phyloP scores from a whole-genome alignment of 2,329 filamentous ascomycete species.

The Colletotrichum ledebouriae region DNA sequence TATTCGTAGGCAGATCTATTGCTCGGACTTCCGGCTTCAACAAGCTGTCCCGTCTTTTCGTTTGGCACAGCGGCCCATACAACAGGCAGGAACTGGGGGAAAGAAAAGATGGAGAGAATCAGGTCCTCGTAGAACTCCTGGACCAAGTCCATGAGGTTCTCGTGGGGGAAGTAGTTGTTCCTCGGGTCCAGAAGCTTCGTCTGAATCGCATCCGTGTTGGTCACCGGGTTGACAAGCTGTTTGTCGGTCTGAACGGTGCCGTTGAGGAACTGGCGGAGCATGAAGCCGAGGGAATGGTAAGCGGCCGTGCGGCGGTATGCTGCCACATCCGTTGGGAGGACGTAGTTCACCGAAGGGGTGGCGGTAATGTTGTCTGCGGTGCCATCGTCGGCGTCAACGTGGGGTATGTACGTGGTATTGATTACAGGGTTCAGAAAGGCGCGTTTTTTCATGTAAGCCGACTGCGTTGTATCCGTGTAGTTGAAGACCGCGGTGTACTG shows the following conservation, averaged over 20 bases:
- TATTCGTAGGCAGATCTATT: conserved; percentile 46
- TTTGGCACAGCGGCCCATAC: conserved; percentile 49
- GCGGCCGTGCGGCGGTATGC: conserved; percentile 49
- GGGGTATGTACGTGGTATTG: conserved; percentile 48
- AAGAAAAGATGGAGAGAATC: conserved; percentile 51
- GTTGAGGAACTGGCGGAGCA: conserved; percentile 50
- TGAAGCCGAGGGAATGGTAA: conserved; percentile 51
- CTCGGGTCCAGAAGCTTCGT: conserved; percentile 55
- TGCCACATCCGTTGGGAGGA: conserved; percentile 45
- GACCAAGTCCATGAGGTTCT: conserved; percentile 46
- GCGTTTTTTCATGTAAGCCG: conserved; percentile 44
- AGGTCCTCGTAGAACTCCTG: conserved; percentile 53
- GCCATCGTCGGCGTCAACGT: conserved; percentile 49
- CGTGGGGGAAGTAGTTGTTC: conserved; percentile 47
- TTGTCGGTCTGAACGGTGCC: conserved; percentile 49
- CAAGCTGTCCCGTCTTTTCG: conserved; percentile 43
- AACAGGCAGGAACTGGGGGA: conserved; percentile 51
- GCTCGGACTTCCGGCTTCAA: conserved; percentile 35
- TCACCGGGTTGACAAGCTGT: conserved; percentile 47
- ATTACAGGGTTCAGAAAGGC: conserved; percentile 47
- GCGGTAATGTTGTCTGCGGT: conserved; percentile 51
- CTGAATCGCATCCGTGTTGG: conserved; percentile 52
- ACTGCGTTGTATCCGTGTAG: conserved; percentile 47
- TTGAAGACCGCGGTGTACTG: conserved; percentile 50
- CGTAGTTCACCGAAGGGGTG: conserved; percentile 47